Conservation (phyloP, 495 filamentous ascomycete species). For the Tuber melanosporum region DNA sequence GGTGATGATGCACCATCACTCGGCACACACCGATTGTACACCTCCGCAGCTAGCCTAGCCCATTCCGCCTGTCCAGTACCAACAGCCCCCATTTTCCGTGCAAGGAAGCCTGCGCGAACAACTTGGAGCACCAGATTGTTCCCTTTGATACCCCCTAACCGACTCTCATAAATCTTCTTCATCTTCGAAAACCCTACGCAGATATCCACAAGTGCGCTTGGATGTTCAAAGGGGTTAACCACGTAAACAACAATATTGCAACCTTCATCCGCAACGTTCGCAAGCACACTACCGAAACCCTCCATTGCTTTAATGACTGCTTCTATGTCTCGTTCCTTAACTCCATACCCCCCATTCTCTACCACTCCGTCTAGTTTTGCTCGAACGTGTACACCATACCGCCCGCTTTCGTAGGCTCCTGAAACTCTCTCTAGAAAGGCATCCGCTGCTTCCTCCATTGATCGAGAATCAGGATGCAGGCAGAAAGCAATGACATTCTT, state of each 20-base stretch:
- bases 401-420: slow-evolving; percentile 69
- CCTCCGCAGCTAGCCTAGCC: slow-evolving; percentile 65
- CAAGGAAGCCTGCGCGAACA: slow-evolving; percentile 64
- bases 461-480: slow-evolving; percentile 62
- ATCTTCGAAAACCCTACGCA: slow-evolving; percentile 73
- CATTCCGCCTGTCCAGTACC: slow-evolving; percentile 63
- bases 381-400: slow-evolving; percentile 64
- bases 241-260: slow-evolving; percentile 80
- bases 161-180: slow-evolving; percentile 59
- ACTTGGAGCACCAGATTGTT: slow-evolving; percentile 80
- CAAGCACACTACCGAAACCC: slow-evolving; percentile 45
- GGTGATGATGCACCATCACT: slow-evolving; percentile 50
- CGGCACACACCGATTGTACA: slow-evolving; percentile 74
- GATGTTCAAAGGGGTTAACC: slow-evolving; percentile 64
- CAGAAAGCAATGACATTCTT: slow-evolving; percentile 79
- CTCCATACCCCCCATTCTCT: slow-evolving; percentile 47
- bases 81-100: slow-evolving; percentile 58
- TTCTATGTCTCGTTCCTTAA: slow-evolving; percentile 38
- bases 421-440: slow-evolving; percentile 66
- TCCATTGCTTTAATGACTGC: slow-evolving; percentile 40
- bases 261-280: slow-evolving; percentile 46
- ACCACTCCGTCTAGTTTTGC: slow-evolving; percentile 50
- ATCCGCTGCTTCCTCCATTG: slow-evolving; percentile 54
- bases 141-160: slow-evolving; percentile 50
- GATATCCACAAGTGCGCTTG: slow-evolving; percentile 62